phyloP scores from a whole-genome alignment of 2,329 filamentous ascomycete genomes.

The Cercospora sp. region DNA sequence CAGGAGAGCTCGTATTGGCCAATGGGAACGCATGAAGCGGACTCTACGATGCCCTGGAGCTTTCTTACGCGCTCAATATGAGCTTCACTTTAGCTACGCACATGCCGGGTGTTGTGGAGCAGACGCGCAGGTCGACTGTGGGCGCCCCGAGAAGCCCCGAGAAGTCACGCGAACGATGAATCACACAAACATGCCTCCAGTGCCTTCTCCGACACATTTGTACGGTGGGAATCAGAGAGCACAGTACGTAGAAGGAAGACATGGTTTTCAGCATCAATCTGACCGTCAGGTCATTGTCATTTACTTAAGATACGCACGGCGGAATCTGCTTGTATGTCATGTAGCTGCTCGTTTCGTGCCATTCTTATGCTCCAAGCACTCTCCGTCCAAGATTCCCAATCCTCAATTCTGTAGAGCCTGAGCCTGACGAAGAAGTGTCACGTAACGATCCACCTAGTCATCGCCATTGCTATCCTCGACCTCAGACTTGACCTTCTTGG shows the following conservation, averaged over 20 bases:
- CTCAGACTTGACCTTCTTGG: constrained; percentile 18
- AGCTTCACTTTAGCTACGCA: background rate
- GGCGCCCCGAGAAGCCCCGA: too few relatives aligned
- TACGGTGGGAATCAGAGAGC: background rate
- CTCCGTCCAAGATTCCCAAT: background rate
- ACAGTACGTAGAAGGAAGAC: background rate
- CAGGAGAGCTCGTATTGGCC: background rate
- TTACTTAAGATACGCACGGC: background rate
- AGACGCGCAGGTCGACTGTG: background rate
- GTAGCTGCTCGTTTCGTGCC: background rate
- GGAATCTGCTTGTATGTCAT: background rate
- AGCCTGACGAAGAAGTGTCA: constrained; percentile 5
- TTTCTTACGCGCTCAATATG: background rate
- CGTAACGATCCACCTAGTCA: constrained; percentile 9
- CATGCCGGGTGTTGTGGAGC: background rate
- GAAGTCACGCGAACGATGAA: background rate
- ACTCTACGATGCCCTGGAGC: background rate
- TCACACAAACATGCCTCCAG: background rate
- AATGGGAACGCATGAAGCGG: background rate
- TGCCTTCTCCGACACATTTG: background rate
- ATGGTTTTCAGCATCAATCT: background rate
- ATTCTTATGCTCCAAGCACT: background rate
- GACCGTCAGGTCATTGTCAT: background rate
- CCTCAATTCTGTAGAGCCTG: background rate
- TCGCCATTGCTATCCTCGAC: background rate